Evolutionary conservation across 805 yeast species (phyloP).

Genomic region (Saccharomyces jurei): DNA sequence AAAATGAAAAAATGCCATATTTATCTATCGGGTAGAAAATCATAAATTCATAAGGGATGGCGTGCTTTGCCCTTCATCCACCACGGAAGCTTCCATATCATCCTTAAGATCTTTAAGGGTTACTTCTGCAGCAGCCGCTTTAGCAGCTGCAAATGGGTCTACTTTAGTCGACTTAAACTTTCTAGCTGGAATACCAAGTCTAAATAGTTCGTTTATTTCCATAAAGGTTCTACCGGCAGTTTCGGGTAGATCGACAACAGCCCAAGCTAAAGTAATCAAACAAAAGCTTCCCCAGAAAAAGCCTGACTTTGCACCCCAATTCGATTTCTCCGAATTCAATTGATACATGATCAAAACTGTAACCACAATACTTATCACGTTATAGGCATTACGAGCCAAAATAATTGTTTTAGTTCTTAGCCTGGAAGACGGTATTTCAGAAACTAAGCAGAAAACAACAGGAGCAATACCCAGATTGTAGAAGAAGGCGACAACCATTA

Average conservation of each 20-base stretch:
- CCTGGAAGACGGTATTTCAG: conserved; percentile 38
- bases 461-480: conserved; percentile 43
- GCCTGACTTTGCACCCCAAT: conserved; percentile 44
- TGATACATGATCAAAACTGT: conserved; percentile 41
- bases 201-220: conserved; percentile 51
- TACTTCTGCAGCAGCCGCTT: background rate
- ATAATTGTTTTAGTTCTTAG: conserved; percentile 38
- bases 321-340: conserved; percentile 40
- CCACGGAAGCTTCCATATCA: background rate
- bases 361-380: conserved; percentile 30
- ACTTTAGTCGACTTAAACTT: conserved; percentile 32
- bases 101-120: background rate
- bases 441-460: conserved; percentile 34
- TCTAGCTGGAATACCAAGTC: conserved; percentile 21
- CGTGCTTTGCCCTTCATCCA: background rate
- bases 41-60: background rate
- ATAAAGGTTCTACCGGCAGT: conserved; percentile 50
- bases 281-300: conserved; percentile 38
- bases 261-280: conserved; percentile 33
- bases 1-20: too few relatives aligned
- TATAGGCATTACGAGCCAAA: conserved; percentile 33
- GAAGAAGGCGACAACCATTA: conserved; percentile 38
- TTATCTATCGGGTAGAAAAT: too few relatives aligned
- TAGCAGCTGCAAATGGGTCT: conserved; percentile 28
- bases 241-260: conserved; percentile 50